Evolutionary conservation across 2,329 filamentous ascomycete species (phyloP).

Genomic region (Cordyceps pruinosa): DNA sequence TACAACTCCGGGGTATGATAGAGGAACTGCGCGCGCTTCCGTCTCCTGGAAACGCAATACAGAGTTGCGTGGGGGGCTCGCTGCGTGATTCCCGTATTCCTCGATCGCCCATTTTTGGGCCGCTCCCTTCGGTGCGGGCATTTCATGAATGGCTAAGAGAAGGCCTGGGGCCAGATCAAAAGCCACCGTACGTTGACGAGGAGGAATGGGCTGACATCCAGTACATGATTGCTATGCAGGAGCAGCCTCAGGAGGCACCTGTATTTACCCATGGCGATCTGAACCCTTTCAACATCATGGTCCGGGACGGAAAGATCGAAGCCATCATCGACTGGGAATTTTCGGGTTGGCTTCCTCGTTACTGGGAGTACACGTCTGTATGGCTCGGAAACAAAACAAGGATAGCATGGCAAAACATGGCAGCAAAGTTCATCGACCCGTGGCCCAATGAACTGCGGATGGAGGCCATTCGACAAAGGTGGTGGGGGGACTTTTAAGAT

Average conservation of each 20-base stretch:
- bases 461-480: slow-evolving; percentile 6
- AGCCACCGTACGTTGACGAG: slow-evolving; percentile 18
- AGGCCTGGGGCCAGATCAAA: slow-evolving; percentile 21
- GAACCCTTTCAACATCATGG: slow-evolving; percentile 23
- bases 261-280: slow-evolving; percentile 25
- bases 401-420: background rate
- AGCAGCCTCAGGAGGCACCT: slow-evolving; percentile 18
- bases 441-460: slow-evolving; percentile 2
- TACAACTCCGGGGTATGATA: slow-evolving; percentile 21
- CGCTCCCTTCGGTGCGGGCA: slow-evolving; percentile 24
- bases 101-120: slow-evolving; percentile 21
- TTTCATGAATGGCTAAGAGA: slow-evolving; percentile 27
- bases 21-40: slow-evolving; percentile 20
- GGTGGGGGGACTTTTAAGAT: slow-evolving; percentile 9
- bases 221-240: slow-evolving; percentile 21
- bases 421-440: background rate
- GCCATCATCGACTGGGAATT: slow-evolving; percentile 27
- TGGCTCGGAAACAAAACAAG: slow-evolving; percentile 2
- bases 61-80: slow-evolving; percentile 22
- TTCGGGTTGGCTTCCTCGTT: slow-evolving; percentile 29
- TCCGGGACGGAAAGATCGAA: slow-evolving; percentile 19
- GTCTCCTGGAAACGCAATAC: slow-evolving; percentile 15
- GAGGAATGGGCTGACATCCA: slow-evolving; percentile 19
- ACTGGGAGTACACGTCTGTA: slow-evolving; percentile 24
- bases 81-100: slow-evolving; percentile 22